Evolutionary conservation across 148 eudicot species (phyloP), one percentile per base, ranked within the genome.

Genomic region (Beta vulgaris): DNA sequence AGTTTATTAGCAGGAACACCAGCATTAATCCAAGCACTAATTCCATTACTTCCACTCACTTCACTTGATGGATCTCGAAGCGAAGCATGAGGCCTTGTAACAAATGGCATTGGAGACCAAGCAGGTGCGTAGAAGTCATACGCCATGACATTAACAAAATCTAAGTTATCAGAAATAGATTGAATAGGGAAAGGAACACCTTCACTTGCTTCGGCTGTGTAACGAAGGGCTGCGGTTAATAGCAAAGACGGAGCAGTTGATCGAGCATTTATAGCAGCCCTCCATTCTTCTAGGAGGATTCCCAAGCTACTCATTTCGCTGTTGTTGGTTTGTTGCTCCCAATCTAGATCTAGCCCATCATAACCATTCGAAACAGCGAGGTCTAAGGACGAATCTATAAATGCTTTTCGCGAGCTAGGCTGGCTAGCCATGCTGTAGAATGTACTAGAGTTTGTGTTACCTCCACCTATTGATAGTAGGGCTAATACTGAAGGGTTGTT

Each of bases 381-480:
- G 6, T 16, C 60, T 13, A 90, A 85, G 0, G 92, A 79, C 25
- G 96, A 91, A 25, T 82, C 61, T 21, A 90, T 88, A 77, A 90
- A 90, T 13, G 82, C 3, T 36, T 79, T 71, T 23, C 96, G 71
- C 0, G 89, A 70, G 14, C 73, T 8, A 2, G 85, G n/a, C 7
- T 84, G 74, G 76, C 83, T 73, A 39, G 89, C 89, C 89, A 88
- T 87, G 2, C 53, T 43, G 19, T 81, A 74, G 72, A 77, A 84
- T 7, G 3, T 72, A 0, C 73, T 3, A 6, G 67, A 15, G 1
- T 44, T 0, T 0, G 73, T 53, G 14, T 0, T 28, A 0, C 88
- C 91, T 6, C 90, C 95, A 2, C 92, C 92, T 0, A 90, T 85
- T 26, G 92, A 90, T 0, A 90, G 25, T 12, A 90, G 84, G 57